Percentiles rank a stretch among this genome's conserved stretches.
phyloP scores from a whole-genome alignment of 805 yeast genomes.

The Candida adriatica region DNA sequence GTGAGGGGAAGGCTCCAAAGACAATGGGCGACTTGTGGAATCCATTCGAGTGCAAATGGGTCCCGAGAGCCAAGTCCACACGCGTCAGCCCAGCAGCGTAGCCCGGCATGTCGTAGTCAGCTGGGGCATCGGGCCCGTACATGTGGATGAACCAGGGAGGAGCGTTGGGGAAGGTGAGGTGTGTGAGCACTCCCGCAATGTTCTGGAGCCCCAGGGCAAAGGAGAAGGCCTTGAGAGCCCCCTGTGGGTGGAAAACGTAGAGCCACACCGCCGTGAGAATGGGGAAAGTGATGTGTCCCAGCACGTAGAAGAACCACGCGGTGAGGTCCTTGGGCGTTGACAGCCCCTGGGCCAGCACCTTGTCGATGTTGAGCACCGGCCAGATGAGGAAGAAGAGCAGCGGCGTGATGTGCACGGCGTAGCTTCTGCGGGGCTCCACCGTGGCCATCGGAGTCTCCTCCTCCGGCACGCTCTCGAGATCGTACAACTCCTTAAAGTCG shows the following conservation, averaged over 20 bases:
- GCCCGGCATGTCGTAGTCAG: slow-evolving; percentile 57
- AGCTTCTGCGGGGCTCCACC: slow-evolving; percentile 3
- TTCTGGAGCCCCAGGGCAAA: slow-evolving; percentile 55
- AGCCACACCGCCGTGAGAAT: slow-evolving; percentile 55
- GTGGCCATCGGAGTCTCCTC: slow-evolving; percentile 6
- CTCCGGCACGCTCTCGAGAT: no score
- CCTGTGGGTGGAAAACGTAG: slow-evolving; percentile 63
- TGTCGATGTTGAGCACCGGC: slow-evolving; percentile 42
- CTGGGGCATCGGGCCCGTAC: slow-evolving; percentile 48
- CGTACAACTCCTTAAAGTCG: slow-evolving; percentile 15
- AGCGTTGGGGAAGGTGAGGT: slow-evolving; percentile 58
- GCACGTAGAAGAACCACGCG: slow-evolving; percentile 59
- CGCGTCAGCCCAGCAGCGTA: slow-evolving; percentile 67
- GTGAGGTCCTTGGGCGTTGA: slow-evolving; percentile 41
- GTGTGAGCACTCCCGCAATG: slow-evolving; percentile 53
- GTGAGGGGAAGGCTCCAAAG: slow-evolving; percentile 58
- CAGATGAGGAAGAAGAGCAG: slow-evolving; percentile 38
- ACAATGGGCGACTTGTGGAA: slow-evolving; percentile 65
- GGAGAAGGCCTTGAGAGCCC: slow-evolving; percentile 46
- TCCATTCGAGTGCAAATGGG: slow-evolving; percentile 51
- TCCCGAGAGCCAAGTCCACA: slow-evolving; percentile 57
- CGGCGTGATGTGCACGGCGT: slow-evolving; percentile 20
- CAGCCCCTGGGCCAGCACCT: slow-evolving; percentile 34
- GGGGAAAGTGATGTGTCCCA: slow-evolving; percentile 55
- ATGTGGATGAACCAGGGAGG: slow-evolving; percentile 69